Conservation (phyloP, 169 alveolate genomes). For the Plasmodium relictum region DNA sequence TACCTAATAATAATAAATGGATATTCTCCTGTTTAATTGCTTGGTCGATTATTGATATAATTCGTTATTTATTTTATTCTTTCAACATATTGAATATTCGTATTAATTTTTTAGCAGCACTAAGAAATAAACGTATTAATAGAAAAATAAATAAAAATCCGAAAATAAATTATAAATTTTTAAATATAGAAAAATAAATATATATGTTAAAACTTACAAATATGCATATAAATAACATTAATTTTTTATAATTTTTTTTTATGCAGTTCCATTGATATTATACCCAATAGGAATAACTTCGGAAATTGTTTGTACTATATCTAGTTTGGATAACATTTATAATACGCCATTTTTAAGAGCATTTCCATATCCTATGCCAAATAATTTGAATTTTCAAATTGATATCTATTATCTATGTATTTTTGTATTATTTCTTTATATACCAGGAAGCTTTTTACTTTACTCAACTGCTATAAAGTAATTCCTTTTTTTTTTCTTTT, state of each 20-base stretch:
- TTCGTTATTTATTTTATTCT: constrained; percentile 55
- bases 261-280: constrained; percentile 59
- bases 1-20: constrained; percentile 59
- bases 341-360: constrained; percentile 60
- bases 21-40: constrained; percentile 58
- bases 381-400: constrained; percentile 72
- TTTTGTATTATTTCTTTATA: constrained; percentile 54
- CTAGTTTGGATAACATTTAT: constrained; percentile 56
- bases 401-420: constrained; percentile 71
- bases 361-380: constrained; percentile 74
- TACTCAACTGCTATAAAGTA: constrained; percentile 65
- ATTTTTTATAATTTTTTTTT: constrained; percentile 5
- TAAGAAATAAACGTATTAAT: constrained; percentile 57
- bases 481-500: neutral
- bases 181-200: neutral
- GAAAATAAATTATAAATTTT: neutral
- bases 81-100: constrained; percentile 39
- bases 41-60: constrained; percentile 64
- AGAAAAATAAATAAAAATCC: neutral
- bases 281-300: constrained; percentile 74
- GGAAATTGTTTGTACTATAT: constrained; percentile 59
- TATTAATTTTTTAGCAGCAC: constrained; percentile 13
- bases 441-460: constrained; percentile 62
- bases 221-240: neutral
- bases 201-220: neutral